phyloP scores from a whole-genome alignment of 139 green algal species.

The Chlamydomonas sp. region DNA sequence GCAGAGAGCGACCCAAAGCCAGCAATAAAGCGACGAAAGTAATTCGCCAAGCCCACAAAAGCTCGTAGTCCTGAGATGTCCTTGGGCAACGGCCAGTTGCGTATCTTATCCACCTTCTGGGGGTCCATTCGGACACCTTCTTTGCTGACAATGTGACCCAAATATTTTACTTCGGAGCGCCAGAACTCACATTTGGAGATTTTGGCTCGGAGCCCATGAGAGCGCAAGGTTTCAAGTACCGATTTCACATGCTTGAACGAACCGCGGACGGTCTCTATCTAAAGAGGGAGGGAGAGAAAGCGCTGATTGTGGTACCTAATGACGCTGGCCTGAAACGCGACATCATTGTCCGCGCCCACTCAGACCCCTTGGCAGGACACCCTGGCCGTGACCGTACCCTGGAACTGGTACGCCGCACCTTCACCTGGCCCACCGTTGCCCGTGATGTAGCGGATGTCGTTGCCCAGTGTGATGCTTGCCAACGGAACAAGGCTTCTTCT shows the following conservation, averaged over 20 bases:
- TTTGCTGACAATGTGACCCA: not conserved
- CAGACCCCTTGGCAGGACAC: slow-evolving; percentile 19
- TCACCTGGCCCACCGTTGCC: slow-evolving; percentile 30
- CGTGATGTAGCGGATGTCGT: slow-evolving; percentile 35
- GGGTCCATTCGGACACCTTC: slow-evolving; percentile 8
- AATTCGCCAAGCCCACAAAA: slow-evolving; percentile 13
- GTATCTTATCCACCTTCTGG: not conserved
- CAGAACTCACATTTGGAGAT: slow-evolving; percentile 57
- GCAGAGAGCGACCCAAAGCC: not conserved
- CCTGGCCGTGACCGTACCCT: slow-evolving; percentile 16
- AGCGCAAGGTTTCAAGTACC: slow-evolving; percentile 46
- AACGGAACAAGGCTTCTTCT: slow-evolving; percentile 37
- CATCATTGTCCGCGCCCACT: not conserved
- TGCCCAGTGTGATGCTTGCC: slow-evolving; percentile 41
- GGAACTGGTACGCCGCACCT: not conserved
- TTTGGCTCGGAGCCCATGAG: slow-evolving; percentile 58
- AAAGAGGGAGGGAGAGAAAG: too few relatives aligned
- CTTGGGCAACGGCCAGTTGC: not conserved
- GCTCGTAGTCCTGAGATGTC: not conserved
- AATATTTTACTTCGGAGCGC: not conserved
- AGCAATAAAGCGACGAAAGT: slow-evolving; percentile 10
- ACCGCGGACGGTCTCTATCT: too few relatives aligned
- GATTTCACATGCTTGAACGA: slow-evolving; percentile 35
- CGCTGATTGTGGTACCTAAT: too few relatives aligned
- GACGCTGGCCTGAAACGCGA: too few relatives aligned